A percentile compares a stretch with the other conserved stretches of the same genome.
phyloP scores from a whole-genome alignment of 78 protist genomes.

The Pelomyxa schiedti region DNA sequence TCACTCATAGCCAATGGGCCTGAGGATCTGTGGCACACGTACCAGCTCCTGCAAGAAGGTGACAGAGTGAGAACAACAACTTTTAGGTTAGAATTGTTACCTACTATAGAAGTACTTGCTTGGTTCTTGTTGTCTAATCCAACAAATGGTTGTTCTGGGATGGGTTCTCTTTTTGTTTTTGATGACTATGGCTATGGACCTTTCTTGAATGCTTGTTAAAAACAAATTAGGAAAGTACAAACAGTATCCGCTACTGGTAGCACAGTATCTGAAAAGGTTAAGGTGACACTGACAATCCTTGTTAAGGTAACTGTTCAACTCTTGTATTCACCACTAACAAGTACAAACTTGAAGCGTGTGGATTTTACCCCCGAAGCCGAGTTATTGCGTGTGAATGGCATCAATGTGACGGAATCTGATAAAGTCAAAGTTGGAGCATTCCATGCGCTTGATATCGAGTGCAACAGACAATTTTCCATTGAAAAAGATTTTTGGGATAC shows the following conservation, averaged over 20 bases:
- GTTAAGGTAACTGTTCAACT: too few relatives aligned
- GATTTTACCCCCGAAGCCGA: neutral
- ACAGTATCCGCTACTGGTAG: neutral
- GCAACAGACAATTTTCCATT: conserved; percentile 3
- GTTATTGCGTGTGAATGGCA: neutral
- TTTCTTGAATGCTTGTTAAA: neutral
- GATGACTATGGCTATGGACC: neutral
- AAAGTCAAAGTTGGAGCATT: conserved; percentile 12
- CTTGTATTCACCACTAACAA: too few relatives aligned
- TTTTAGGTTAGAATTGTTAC: neutral
- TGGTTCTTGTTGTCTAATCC: too few relatives aligned
- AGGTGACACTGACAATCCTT: neutral
- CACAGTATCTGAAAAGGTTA: neutral
- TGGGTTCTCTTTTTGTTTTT: neutral
- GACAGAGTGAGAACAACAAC: conserved; percentile 4
- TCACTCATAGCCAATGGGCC: neutral
- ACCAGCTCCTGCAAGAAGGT: conserved; percentile 8
- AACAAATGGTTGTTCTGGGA: neutral
- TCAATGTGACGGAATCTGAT: neutral
- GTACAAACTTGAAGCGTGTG: too few relatives aligned
- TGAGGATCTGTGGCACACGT: conserved; percentile 37
- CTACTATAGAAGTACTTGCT: neutral
- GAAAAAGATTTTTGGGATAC: conserved; percentile 49
- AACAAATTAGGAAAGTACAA: neutral
- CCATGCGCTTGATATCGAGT: conserved; percentile 57